Base-by-base conservation (phyloP, 164 flowering plant genomes). In the Pachysandra terminalis region DNA sequence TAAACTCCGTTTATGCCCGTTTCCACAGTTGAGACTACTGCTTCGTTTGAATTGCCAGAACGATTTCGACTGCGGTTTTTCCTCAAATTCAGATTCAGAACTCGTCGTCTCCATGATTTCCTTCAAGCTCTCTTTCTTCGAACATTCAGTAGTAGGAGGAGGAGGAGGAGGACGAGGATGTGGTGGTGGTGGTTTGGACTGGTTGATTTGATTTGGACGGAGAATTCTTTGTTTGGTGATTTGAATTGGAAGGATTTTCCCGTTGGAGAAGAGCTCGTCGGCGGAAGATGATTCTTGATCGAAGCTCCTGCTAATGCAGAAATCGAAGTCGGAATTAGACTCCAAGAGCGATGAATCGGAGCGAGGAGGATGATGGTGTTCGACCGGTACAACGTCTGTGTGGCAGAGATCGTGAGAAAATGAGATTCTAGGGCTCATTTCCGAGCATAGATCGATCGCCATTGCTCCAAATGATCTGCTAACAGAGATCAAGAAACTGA, bases 1-100 rank as follows among this genome's bases (percentile, higher is more conserved):
- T 59, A 84, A 72, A 37, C 88, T 70, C 35, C 53, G 66, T 40
- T 67, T 76, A 22, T 69, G 28, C 1, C 68, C 67, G 23, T 56
- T 76, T 0, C 85, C 91, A 19, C 74, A 81, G 40, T 87, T 87
- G 19, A 86, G 77, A 58, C 96, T 90, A 56, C 71, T 85, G 81
- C 98, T 92, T 66, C 94, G 69, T 56, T 75, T 79, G 78, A 90
- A 88, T 63, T 82, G 77, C 94, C 96, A 90, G 69, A 90, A 92
- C 0, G 85, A 78, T 68, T 75, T 84, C 0, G 76, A 32, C 9
- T 68, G 1, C 0, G 82, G 70, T 57, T 77, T 77, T 5, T 71
- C 85, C 3, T 78, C 86, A 1, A 66, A 68, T 10, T 85, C n/a
- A n/a, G n/a, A n/a, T n/a, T n/a, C 88, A 24, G 48, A 48, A 58